These are phyloP conservation scores for Ligustrum vulgare DNA, from an alignment of 257 asterid genomes.

Conservation along the genomic window DNA sequence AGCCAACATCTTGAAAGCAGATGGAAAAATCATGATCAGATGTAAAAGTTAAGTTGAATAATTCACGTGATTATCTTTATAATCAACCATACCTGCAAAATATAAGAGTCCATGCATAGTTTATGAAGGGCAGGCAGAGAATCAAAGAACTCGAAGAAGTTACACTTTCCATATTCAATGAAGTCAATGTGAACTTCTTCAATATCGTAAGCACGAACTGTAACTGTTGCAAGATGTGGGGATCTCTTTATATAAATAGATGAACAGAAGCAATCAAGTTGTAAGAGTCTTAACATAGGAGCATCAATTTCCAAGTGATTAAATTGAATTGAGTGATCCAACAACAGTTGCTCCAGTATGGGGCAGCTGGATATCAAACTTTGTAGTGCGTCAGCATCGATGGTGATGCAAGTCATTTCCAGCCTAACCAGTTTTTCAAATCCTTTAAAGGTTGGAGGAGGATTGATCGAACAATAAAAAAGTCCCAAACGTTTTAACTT, in stretches of 20 bases:
- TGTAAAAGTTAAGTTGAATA: too few species aligned
- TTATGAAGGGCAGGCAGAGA: conserved; percentile 3
- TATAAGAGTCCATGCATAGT: background rate
- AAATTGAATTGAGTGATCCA: background rate
- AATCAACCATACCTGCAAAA: background rate
- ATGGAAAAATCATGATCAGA: background rate
- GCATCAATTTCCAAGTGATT: conserved; percentile 4
- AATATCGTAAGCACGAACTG: background rate
- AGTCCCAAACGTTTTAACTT: background rate
- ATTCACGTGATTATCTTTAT: background rate
- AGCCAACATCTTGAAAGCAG: background rate
- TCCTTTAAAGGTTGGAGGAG: conserved; percentile 3
- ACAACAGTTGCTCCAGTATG: background rate
- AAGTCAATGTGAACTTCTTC: too few species aligned
- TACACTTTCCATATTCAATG: background rate
- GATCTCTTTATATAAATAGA: conserved; percentile 5
- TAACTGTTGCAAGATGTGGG: background rate
- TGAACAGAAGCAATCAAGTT: background rate
- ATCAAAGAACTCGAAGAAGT: background rate
- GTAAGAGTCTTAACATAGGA: conserved; percentile 4
- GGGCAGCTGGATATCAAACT: conserved; percentile 4
- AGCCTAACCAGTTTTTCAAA: background rate
- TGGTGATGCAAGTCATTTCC: background rate
- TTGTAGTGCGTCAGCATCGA: background rate
- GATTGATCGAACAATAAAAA: background rate